phyloP scores from a whole-genome alignment of 2,329 filamentous ascomycete genomes.

The Biscogniauxia mediterranea region DNA sequence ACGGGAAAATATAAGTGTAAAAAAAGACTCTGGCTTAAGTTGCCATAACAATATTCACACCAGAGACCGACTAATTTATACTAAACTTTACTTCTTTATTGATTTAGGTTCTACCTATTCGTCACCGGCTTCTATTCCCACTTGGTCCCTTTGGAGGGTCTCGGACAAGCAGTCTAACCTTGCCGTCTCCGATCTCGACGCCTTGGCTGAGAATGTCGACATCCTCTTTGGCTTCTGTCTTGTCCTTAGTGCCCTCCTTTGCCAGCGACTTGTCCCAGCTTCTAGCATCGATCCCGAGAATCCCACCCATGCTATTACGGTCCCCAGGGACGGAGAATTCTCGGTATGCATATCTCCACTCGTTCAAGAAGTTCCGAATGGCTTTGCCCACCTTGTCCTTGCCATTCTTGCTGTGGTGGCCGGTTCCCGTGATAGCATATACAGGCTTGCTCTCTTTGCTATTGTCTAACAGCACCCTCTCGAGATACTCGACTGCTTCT shows the following conservation, averaged over 20 bases:
- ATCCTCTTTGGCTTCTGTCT: conserved; percentile 40
- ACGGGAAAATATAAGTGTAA: neutral
- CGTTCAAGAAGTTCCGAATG: conserved; percentile 84
- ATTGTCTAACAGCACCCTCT: conserved; percentile 83
- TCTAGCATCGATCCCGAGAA: conserved; percentile 64
- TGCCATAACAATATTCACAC: neutral
- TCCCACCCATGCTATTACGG: conserved; percentile 76
- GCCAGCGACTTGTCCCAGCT: conserved; percentile 64
- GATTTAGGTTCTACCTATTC: conserved; percentile 17
- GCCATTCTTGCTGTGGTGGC: conserved; percentile 96
- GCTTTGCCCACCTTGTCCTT: conserved; percentile 98
- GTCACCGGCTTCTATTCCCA: conserved; percentile 43
- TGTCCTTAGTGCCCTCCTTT: conserved; percentile 43
- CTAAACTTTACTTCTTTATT: conserved; percentile 23
- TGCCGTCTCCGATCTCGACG: conserved; percentile 66
- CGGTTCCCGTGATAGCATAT: conserved; percentile 95
- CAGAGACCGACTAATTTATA: conserved; percentile 1
- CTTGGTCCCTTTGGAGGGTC: conserved; percentile 59
- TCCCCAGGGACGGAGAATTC: conserved; percentile 98
- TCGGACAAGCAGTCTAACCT: conserved; percentile 63
- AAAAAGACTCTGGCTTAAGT: neutral
- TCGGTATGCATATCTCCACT: conserved; percentile 93
- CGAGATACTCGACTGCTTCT: conserved; percentile 92
- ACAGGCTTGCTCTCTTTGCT: conserved; percentile 70
- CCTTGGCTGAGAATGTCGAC: conserved; percentile 62